A percentile compares a stretch with the other conserved stretches of the same genome.
phyloP scores from a whole-genome alignment of 495 filamentous ascomycete species.

The Penicillium desertorum region DNA sequence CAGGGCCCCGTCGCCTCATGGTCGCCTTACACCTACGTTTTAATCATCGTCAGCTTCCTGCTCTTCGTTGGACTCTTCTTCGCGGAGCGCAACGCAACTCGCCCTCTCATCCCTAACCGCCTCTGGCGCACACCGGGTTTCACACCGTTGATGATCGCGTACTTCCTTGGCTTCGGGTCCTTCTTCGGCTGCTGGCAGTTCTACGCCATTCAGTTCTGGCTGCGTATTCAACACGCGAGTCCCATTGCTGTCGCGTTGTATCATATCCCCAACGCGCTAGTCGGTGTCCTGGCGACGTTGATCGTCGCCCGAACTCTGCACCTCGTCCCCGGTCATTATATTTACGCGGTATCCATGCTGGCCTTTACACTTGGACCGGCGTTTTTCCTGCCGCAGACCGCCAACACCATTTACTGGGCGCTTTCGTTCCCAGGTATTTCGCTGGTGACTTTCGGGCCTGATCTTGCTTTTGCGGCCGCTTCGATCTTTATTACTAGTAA shows the following conservation, averaged over 20 bases:
- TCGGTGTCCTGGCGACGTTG: constrained; percentile 43
- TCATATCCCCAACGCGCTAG: constrained; percentile 42
- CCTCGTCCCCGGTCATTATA: constrained; percentile 46
- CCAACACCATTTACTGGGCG: constrained; percentile 30
- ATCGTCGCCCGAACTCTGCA: constrained; percentile 44
- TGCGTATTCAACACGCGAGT: constrained; percentile 38
- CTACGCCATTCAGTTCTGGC: constrained; percentile 50
- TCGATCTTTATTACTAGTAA: constrained; percentile 36
- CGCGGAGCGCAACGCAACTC: constrained; percentile 23
- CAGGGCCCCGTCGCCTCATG: constrained; percentile 31
- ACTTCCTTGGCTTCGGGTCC: constrained; percentile 47
- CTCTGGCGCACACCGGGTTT: constrained; percentile 43
- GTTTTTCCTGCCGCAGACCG: constrained; percentile 34
- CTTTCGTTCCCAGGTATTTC: constrained; percentile 31
- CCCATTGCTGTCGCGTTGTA: constrained; percentile 44
- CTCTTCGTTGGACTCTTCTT: constrained; percentile 28
- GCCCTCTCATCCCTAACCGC: constrained; percentile 29
- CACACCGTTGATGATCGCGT: constrained; percentile 41
- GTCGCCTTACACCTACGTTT: constrained; percentile 30
- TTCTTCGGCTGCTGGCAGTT: constrained; percentile 50
- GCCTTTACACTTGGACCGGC: constrained; percentile 33
- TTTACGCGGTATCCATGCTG: constrained; percentile 37
- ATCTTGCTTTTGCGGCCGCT: constrained; percentile 33
- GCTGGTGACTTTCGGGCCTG: constrained; percentile 33
- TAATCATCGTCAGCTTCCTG: constrained; percentile 25